A percentile compares a stretch with the other conserved stretches of the same genome.
phyloP scores from a whole-genome alignment of 1,284 basidiomycete species.

The Cutaneotrichosporon sp. region DNA sequence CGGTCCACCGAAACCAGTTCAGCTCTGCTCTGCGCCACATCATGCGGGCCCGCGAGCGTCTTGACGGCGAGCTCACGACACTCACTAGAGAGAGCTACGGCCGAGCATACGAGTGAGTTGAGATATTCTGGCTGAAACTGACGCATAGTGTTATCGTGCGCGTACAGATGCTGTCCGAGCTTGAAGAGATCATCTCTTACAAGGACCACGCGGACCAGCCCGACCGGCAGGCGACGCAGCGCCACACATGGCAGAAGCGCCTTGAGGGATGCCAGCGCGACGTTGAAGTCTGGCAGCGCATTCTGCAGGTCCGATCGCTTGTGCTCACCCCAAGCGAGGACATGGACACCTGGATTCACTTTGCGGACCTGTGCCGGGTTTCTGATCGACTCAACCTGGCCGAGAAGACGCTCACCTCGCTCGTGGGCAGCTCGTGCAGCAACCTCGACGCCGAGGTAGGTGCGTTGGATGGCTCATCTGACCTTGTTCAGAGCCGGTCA shows the following conservation, averaged over 20 bases:
- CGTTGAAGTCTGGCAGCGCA: conserved; percentile 98
- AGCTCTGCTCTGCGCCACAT: conserved; percentile 85
- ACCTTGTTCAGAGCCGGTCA: conserved; percentile 51
- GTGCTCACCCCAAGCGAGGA: conserved; percentile 92
- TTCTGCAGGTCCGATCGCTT: conserved; percentile 90
- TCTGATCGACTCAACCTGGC: conserved; percentile 81
- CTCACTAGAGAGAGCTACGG: conserved; percentile 95
- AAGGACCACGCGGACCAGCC: conserved; percentile 92
- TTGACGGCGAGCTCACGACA: conserved; percentile 87
- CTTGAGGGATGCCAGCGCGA: conserved; percentile 95
- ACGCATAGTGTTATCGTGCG: conserved; percentile 78
- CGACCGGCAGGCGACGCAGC: conserved; percentile 77
- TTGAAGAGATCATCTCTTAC: conserved; percentile 96
- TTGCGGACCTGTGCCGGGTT: conserved; percentile 81
- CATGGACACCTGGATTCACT: conserved; percentile 95
- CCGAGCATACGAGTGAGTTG: conserved; percentile 84
- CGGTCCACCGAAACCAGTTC: conserved; percentile 95
- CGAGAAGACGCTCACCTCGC: conserved; percentile 93
- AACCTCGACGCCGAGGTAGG: conserved; percentile 38
- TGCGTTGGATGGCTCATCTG: neutral
- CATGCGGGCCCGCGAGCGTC: conserved; percentile 84
- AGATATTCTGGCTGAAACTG: conserved; percentile 16
- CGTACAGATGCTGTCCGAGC: conserved; percentile 96
- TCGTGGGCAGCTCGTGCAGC: conserved; percentile 60
- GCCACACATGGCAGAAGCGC: conserved; percentile 90